Percentiles rank a stretch among this genome's conserved stretches.
Evolutionary conservation across 2,329 filamentous ascomycete species (phyloP).

Genomic region (Trichophyton mentagrophytes): DNA sequence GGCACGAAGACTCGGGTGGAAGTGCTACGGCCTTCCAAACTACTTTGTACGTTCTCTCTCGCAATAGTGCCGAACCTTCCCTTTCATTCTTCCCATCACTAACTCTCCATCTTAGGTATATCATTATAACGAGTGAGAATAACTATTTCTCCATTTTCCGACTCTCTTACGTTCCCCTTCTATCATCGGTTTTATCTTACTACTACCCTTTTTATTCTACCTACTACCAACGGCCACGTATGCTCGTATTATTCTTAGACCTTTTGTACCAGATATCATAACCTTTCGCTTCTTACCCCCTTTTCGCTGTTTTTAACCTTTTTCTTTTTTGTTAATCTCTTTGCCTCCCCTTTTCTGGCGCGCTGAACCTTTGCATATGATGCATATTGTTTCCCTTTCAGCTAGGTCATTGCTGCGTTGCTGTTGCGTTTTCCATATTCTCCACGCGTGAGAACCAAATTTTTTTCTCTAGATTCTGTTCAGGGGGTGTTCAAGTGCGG

Average conservation of each 20-base stretch:
- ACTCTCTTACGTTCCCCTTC: neutral
- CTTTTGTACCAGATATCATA: neutral
- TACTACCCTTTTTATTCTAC: neutral
- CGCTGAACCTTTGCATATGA: neutral
- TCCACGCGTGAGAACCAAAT: neutral
- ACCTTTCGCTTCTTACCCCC: neutral
- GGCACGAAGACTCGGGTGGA: conserved; percentile 78
- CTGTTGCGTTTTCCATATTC: neutral
- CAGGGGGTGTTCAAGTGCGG: neutral
- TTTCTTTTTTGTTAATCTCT: neutral
- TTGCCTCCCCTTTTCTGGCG: conserved; percentile 3
- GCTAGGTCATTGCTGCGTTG: neutral
- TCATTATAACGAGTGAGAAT: conserved; percentile 68
- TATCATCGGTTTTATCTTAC: neutral
- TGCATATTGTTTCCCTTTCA: neutral
- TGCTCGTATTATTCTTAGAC: neutral
- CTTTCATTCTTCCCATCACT: neutral
- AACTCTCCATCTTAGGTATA: conserved; percentile 50
- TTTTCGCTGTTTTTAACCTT: conserved; percentile 1
- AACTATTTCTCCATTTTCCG: neutral
- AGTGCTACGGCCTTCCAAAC: conserved; percentile 78
- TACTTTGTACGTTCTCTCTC: conserved; percentile 60
- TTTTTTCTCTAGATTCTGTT: neutral
- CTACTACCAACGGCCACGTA: neutral
- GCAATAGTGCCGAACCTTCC: neutral